A percentile compares a stretch with the other conserved stretches of the same genome.
Evolutionary conservation across 176 grass and related monocot genomes (phyloP).

Genomic region (bread wheat (Triticum aestivum)): IWGSC_CS_RefSeq_v2.1 NC_057809.1:459197777-459198276

Average conservation of each 20-base stretch:
- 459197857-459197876: slow-evolving; percentile 69
- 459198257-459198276: slow-evolving; percentile 74
- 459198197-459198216: slow-evolving; percentile 69
- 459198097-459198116: slow-evolving; percentile 37
- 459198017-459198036: slow-evolving; percentile 59
- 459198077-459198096: slow-evolving; percentile 31
- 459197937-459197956: slow-evolving; percentile 47
- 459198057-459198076: slow-evolving; percentile 56
- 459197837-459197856: slow-evolving; percentile 62
- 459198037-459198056: slow-evolving; percentile 49
- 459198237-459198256: slow-evolving; percentile 73
- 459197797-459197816: slow-evolving; percentile 49
- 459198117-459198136: slow-evolving; percentile 22
- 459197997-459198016: slow-evolving; percentile 73
- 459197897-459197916: slow-evolving; percentile 53
- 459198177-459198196: slow-evolving; percentile 73
- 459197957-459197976: slow-evolving; percentile 51
- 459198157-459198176: slow-evolving; percentile 67
- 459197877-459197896: slow-evolving; percentile 72
- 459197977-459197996: slow-evolving; percentile 72
- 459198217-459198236: slow-evolving; percentile 55
- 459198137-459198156: slow-evolving; percentile 52
- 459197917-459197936: slow-evolving; percentile 52
- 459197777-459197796: slow-evolving; percentile 53
- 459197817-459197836: slow-evolving; percentile 39